phyloP scores from a whole-genome alignment of 371 early-diverging fungal genomes.

The Mucor plumbeus region DNA sequence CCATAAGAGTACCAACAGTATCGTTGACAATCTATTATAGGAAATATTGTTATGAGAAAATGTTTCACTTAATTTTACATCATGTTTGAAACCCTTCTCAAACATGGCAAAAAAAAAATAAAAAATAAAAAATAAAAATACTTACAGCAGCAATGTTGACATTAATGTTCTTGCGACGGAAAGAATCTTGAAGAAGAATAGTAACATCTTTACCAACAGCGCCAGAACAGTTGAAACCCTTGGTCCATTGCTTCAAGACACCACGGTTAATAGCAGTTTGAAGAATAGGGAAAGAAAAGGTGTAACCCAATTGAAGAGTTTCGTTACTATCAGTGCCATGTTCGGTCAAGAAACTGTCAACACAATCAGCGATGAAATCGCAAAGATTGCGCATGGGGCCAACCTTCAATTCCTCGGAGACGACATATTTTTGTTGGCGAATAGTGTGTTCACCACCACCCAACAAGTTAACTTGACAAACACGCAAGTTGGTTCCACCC shows the following conservation, averaged over 20 bases:
- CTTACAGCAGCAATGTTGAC: slow-evolving; percentile 79
- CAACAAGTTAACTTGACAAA: slow-evolving; percentile 79
- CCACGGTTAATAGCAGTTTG: slow-evolving; percentile 84
- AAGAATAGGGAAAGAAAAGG: slow-evolving; percentile 92
- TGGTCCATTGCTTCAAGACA: slow-evolving; percentile 91
- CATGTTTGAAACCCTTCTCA: not conserved
- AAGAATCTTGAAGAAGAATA: slow-evolving; percentile 83
- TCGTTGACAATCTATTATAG: slow-evolving; percentile 84
- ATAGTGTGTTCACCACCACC: slow-evolving; percentile 69
- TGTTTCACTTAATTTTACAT: not conserved
- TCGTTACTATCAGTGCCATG: slow-evolving; percentile 28
- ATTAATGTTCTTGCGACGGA: slow-evolving; percentile 74
- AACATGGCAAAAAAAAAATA: not conserved
- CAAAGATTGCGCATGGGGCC: slow-evolving; percentile 71
- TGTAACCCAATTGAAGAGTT: slow-evolving; percentile 77
- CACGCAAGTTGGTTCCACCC: slow-evolving; percentile 94
- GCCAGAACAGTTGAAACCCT: slow-evolving; percentile 84
- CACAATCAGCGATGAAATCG: slow-evolving; percentile 90
- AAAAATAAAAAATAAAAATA: not conserved
- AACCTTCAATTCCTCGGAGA: slow-evolving; percentile 42
- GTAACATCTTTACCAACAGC: slow-evolving; percentile 81
- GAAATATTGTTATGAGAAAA: not conserved
- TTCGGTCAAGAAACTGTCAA: slow-evolving; percentile 76
- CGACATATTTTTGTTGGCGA: slow-evolving; percentile 77
- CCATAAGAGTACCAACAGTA: slow-evolving; percentile 93